A percentile compares a stretch with the other conserved stretches of the same genome.
Conservation (phyloP, 306 rosid genomes). For the Arachis hypogaea region DNA sequence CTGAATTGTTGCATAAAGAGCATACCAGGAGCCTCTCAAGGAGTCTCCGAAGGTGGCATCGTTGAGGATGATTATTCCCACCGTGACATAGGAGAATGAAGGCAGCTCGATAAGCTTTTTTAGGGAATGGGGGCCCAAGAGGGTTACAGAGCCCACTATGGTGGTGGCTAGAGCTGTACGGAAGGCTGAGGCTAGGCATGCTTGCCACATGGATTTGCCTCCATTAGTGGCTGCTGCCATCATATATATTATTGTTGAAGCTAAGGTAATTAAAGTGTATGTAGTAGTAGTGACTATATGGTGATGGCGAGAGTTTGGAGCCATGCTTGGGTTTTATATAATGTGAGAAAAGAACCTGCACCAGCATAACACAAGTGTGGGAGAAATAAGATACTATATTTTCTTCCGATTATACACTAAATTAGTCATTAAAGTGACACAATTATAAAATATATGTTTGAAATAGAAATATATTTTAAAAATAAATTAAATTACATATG, state of each 20-base stretch:
- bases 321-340: conserved; percentile 7
- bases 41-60: conserved; percentile 63
- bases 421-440: too few species aligned
- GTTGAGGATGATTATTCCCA: conserved; percentile 48
- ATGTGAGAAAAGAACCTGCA: not conserved
- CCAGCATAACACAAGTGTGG: not conserved
- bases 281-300: not conserved
- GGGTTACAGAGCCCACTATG: conserved; percentile 54
- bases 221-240: conserved; percentile 32
- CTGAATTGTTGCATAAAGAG: conserved; percentile 53
- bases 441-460: too few species aligned
- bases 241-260: not conserved
- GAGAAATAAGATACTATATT: too few species aligned
- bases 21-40: conserved; percentile 53
- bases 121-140: conserved; percentile 54
- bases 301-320: not conserved
- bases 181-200: conserved; percentile 55
- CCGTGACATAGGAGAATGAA: conserved; percentile 67
- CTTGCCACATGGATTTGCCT: conserved; percentile 47
- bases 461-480: too few species aligned
- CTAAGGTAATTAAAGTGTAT: too few species aligned
- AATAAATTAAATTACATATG: too few species aligned
- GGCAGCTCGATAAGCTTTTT: conserved; percentile 54
- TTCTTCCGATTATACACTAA: too few species aligned
- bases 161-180: conserved; percentile 55